Percentiles rank a stretch among this genome's conserved stretches.
phyloP scores from a whole-genome alignment of 2,329 filamentous ascomycete species.

The Scedosporium boydii region DNA sequence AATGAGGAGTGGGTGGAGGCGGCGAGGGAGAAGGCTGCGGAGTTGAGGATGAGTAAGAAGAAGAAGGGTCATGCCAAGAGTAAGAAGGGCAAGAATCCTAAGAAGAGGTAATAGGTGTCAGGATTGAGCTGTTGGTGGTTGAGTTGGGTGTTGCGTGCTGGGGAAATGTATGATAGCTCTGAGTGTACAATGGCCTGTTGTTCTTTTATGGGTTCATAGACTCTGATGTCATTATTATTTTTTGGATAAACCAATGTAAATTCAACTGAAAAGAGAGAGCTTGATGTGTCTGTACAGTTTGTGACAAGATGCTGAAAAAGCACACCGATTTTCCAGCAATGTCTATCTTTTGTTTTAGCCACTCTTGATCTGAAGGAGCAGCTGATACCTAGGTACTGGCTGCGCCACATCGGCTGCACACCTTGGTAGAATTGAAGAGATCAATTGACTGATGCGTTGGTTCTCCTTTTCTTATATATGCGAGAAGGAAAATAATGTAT shows the following conservation, averaged over 20 bases:
- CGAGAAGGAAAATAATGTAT: too few species aligned
- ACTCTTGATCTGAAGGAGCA: too few species aligned
- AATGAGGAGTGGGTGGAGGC: constrained; percentile 17
- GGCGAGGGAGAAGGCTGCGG: constrained; percentile 13
- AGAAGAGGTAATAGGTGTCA: constrained; percentile 17
- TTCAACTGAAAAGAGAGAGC: not conserved
- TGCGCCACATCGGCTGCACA: too few species aligned
- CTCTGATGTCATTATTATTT: not conserved
- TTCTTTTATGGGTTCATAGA: not conserved
- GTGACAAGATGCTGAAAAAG: too few species aligned
- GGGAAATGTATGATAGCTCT: not conserved
- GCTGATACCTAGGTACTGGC: too few species aligned
- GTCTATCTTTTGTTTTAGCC: too few species aligned
- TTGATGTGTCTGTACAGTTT: too few species aligned
- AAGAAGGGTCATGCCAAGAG: constrained; percentile 22
- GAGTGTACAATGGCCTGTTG: not conserved
- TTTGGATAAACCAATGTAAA: not conserved
- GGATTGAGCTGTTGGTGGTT: not conserved
- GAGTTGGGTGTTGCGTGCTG: not conserved
- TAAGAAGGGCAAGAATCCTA: constrained; percentile 26
- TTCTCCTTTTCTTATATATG: too few species aligned
- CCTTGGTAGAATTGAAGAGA: too few species aligned
- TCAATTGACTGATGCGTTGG: too few species aligned
- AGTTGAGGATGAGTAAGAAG: constrained; percentile 18
- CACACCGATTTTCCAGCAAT: too few species aligned